Base-by-base conservation (phyloP, 352 stramenopile genomes). In the Pythium brachiatum region DNA sequence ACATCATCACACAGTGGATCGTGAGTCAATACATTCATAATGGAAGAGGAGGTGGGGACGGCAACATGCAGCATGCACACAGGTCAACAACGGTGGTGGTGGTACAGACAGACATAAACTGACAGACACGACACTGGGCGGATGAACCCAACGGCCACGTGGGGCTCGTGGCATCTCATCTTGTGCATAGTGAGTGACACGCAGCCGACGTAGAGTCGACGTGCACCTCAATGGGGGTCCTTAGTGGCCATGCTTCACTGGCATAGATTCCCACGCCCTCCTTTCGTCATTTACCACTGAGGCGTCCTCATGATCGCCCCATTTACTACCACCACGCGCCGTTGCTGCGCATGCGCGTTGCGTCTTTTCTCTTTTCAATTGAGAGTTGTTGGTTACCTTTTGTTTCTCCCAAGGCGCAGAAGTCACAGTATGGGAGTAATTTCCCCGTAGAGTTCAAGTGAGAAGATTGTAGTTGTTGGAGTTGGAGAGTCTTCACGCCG, bases 1-100 rank as follows among this genome's bases (percentile, higher is more conserved):
- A 48, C 54, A 60, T 20, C 36, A 38, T 21, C n/a, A 55, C 13
- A 51, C 43, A 51, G 43, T 3, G 20, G 21, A 51, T 39, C 43
- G 43, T 51, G 43, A 51, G 43, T 51, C 23, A 26, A 31, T 26
- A 13, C 20, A 21, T 51, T 51, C 43, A 29, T 39, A 23, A 8
- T 2, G 31, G 31, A 38, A 38, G 15, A 15, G 31, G 31, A 38
- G 31, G 31, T 38, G 31, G 9, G 13, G 6, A 16, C 34, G 34
- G 34, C 34, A 44, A 23, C 38, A 44, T 21, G 16, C 38, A 44
- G 16, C 38, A 44, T 23, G 38, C 16, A 44, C 38, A 44, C n/a
- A n/a, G n/a, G n/a, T 7, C 38, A 44, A 15, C 5, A 43, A 18
- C 18, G 23, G 11, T 18, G 38, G 18, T 43, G 38, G 38, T 44